Base-by-base conservation (phyloP, 208 protist genomes). In the Eutreptiella sp. region DNA sequence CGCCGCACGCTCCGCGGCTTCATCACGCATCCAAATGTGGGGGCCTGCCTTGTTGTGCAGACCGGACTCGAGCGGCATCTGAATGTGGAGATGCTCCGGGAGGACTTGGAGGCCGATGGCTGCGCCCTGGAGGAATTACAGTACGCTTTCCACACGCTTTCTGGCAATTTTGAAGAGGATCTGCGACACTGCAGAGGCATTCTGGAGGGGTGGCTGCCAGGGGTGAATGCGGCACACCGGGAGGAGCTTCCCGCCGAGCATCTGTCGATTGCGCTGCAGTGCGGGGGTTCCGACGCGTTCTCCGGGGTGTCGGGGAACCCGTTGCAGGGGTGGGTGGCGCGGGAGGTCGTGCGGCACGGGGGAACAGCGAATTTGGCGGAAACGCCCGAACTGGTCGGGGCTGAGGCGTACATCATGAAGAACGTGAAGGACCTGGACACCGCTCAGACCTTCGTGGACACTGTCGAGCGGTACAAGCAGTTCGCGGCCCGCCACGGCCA, bases 321-420 rank as follows among this genome's bases (percentile, higher is more conserved):
- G 0, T 47, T 73, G 1, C 53, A 61, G 4, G 68, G 33, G 9
- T 38, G 19, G 41, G 54, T 64, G 5, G 47, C 29, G n/a, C 53
- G 66, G 42, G 36, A 31, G 47, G 41, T 73, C 9, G 35, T 73
- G 19, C 21, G 42, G 26, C 21, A 27, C 11, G 68, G 67, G 1
- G 67, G 61, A 2, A 45, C 33, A 35, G 61, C 38, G 23, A 50
- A 70, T 2, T 42, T 76, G 21, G 70, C 70, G 0, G 70, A 76
- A 26, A 76, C 71, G n/a, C 62, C 67, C 23, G 71, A 76, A 39
- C 61, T 76, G 16, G 68, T 76, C 2, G 71, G 71, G 1, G 71
- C 71, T 0, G 71, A 76, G 57, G 4, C 45, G 29, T 76, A 76
- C 31, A 63, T 76, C 28, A 34, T 76, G 7, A 5, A 57, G 21